phyloP scores from a whole-genome alignment of 1,139 yeast species.

The Yamadazyma conglobata region DNA sequence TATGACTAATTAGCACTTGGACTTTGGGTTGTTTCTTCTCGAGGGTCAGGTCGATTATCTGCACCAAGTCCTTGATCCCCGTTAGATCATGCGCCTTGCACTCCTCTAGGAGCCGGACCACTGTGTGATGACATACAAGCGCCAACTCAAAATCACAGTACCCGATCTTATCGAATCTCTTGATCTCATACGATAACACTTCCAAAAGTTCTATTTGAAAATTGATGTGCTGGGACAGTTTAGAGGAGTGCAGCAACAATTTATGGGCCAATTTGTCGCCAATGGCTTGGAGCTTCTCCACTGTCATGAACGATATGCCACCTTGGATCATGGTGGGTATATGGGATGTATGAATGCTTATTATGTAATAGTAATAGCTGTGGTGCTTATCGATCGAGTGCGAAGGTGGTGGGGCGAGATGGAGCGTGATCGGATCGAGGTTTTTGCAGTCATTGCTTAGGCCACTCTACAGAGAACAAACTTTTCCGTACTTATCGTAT shows the following conservation, averaged over 20 bases:
- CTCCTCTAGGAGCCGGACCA: slow-evolving; percentile 16
- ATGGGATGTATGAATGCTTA: too few relatives aligned
- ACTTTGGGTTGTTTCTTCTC: slow-evolving; percentile 15
- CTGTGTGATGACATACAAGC: slow-evolving; percentile 24
- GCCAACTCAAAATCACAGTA: slow-evolving; percentile 42
- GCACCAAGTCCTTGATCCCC: slow-evolving; percentile 19
- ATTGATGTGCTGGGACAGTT: slow-evolving; percentile 19
- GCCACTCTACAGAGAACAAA: not conserved
- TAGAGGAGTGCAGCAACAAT: slow-evolving; percentile 8
- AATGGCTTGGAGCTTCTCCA: slow-evolving; percentile 1
- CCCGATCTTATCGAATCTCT: slow-evolving; percentile 23
- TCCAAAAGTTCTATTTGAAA: slow-evolving; percentile 34
- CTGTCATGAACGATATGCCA: slow-evolving; percentile 4
- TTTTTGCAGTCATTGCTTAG: too few relatives aligned
- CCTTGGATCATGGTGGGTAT: slow-evolving; percentile 8
- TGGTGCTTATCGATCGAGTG: too few relatives aligned
- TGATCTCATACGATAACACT: slow-evolving; percentile 30
- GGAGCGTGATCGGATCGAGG: too few relatives aligned
- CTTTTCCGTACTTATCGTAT: not conserved
- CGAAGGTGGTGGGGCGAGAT: too few relatives aligned
- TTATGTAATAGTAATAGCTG: too few relatives aligned
- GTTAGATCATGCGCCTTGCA: slow-evolving; percentile 13
- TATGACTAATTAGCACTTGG: slow-evolving; percentile 7
- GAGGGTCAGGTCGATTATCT: slow-evolving; percentile 22
- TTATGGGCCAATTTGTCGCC: slow-evolving; percentile 3